These are phyloP conservation scores for Alectoria sarmentosa DNA, from an alignment of 495 filamentous ascomycete species.

Conservation along the genomic window DNA sequence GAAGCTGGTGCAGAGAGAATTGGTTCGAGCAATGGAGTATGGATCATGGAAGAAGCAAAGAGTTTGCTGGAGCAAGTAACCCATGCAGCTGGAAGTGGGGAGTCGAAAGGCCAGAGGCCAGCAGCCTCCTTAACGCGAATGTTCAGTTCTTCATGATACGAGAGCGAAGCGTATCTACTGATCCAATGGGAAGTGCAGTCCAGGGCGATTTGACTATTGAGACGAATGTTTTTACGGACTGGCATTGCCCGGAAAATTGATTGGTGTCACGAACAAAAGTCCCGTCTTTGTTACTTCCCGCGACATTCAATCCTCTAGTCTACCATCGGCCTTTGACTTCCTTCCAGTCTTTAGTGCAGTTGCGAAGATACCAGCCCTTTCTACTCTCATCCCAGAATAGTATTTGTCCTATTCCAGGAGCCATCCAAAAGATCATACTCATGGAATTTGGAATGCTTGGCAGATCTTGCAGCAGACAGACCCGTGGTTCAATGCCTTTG, in stretches of 20 bases:
- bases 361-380: not conserved
- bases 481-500: not conserved
- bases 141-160: constrained; percentile 18
- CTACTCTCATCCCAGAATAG: not conserved
- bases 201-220: not conserved
- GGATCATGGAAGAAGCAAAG: constrained; percentile 45
- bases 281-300: not conserved
- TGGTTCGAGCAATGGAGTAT: constrained; percentile 53
- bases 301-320: not conserved
- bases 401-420: not conserved
- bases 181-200: not conserved
- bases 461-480: not conserved
- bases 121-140: constrained; percentile 10
- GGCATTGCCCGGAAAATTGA: not conserved
- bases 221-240: too few relatives aligned
- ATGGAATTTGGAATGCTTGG: not conserved
- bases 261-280: not conserved
- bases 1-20: constrained; percentile 59
- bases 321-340: not conserved
- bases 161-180: too few relatives aligned
- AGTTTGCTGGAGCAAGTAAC: constrained; percentile 14
- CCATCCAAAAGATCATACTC: not conserved
- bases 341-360: not conserved
- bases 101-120: not conserved
- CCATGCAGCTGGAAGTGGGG: constrained; percentile 11